Percentiles rank a stretch among this genome's conserved stretches.
phyloP scores from a whole-genome alignment of 441 rosid genomes.

The Melastoma candidum region DNA sequence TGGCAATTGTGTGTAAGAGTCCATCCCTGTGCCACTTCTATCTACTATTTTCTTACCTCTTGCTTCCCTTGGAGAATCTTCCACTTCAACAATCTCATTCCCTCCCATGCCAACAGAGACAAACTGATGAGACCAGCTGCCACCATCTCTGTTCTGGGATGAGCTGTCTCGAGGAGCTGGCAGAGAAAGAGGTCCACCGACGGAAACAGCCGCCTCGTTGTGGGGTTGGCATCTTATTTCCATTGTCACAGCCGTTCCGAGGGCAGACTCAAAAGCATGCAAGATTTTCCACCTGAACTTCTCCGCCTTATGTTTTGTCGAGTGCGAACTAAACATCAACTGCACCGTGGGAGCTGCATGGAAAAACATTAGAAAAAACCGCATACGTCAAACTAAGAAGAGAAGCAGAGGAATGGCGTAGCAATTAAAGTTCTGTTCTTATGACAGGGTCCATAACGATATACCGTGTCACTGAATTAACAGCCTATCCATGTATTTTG shows the following conservation, averaged over 20 bases:
- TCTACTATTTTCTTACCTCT: conserved; percentile 25
- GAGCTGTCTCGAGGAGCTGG: conserved; percentile 37
- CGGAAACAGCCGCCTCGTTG: conserved; percentile 27
- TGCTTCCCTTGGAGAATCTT: conserved; percentile 33
- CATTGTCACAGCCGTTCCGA: conserved; percentile 70
- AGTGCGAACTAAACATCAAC: conserved; percentile 64
- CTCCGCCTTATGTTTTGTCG: conserved; percentile 68
- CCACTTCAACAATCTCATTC: conserved; percentile 81
- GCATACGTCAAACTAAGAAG: background rate
- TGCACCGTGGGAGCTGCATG: conserved; percentile 87
- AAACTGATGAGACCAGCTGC: conserved; percentile 10
- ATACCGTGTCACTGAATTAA: background rate
- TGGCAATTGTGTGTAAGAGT: conserved; percentile 22
- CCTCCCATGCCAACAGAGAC: conserved; percentile 31
- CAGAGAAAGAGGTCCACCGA: conserved; percentile 26
- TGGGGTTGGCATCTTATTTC: conserved; percentile 70
- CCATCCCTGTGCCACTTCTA: conserved; percentile 24
- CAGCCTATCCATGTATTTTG: too few species aligned
- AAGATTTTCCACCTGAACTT: conserved; percentile 58
- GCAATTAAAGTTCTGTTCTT: too few species aligned
- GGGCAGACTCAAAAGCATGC: conserved; percentile 82
- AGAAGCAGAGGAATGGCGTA: background rate
- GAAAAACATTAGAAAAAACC: conserved; percentile 5
- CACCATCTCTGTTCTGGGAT: conserved; percentile 24
- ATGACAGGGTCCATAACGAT: too few species aligned